A percentile compares a stretch with the other conserved stretches of the same genome.
phyloP scores from a whole-genome alignment of 768 basidiomycete species.

The Melanogaster broomeanus region DNA sequence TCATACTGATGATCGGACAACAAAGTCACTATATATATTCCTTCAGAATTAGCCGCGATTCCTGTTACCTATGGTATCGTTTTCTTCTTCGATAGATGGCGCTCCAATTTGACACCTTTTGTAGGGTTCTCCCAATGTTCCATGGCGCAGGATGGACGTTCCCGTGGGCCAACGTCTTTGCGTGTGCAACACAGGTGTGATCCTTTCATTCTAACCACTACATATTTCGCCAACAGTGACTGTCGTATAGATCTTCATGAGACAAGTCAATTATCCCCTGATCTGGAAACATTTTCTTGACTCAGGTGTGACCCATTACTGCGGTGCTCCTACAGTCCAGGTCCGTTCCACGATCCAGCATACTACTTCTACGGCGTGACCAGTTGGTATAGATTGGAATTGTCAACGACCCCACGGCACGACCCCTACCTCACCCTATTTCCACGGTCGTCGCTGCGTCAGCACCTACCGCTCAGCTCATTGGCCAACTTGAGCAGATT shows the following conservation, averaged over 20 bases:
- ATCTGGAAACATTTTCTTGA: constrained; percentile 82
- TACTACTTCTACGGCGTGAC: not conserved
- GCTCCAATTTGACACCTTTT: not conserved
- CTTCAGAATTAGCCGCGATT: constrained; percentile 59
- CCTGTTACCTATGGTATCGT: constrained; percentile 74
- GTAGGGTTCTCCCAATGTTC: constrained; percentile 89
- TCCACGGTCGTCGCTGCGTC: constrained; percentile 76
- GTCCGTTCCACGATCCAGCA: constrained; percentile 37
- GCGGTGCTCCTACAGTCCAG: constrained; percentile 89
- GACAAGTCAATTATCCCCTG: constrained; percentile 66
- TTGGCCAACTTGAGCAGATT: constrained; percentile 70
- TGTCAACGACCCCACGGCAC: constrained; percentile 65
- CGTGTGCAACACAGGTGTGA: constrained; percentile 70
- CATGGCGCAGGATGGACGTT: constrained; percentile 90
- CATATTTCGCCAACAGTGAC: not conserved
- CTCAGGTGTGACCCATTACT: constrained; percentile 83
- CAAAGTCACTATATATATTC: not conserved
- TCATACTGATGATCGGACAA: not conserved
- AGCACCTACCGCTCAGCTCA: constrained; percentile 83
- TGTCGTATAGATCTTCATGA: constrained; percentile 61
- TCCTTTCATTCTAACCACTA: not conserved
- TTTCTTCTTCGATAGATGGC: not conserved
- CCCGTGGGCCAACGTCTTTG: constrained; percentile 78
- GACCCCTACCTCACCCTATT: constrained; percentile 48
- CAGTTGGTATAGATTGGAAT: constrained; percentile 65